These are phyloP conservation scores for Cardamine occulta DNA, from an alignment of 345 rosid species.

Conservation along the genomic window DNA sequence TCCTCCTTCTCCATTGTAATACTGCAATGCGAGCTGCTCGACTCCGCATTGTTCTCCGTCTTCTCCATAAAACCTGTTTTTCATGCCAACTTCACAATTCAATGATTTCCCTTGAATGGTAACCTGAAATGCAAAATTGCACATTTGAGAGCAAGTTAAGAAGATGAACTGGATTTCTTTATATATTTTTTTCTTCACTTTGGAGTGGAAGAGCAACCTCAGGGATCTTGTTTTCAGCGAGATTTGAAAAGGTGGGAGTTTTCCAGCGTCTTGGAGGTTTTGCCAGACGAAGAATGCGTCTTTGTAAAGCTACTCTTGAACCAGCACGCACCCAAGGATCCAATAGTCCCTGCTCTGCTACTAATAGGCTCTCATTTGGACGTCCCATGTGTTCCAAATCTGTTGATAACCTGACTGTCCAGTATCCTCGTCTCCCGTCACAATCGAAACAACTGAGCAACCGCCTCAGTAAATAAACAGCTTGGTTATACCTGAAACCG, in stretches of 20 bases:
- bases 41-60: slow-evolving; percentile 93
- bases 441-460: slow-evolving; percentile 62
- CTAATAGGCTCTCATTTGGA: slow-evolving; percentile 72
- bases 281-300: slow-evolving; percentile 77
- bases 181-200: not conserved
- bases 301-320: slow-evolving; percentile 78
- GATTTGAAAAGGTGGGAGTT: slow-evolving; percentile 66
- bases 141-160: slow-evolving; percentile 7
- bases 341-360: slow-evolving; percentile 75
- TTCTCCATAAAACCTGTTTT: slow-evolving; percentile 85
- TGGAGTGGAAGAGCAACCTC: slow-evolving; percentile 53
- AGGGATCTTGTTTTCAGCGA: slow-evolving; percentile 58
- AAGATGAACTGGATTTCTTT: not conserved
- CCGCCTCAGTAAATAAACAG: slow-evolving; percentile 58
- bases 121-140: slow-evolving; percentile 51
- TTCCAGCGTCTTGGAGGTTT: slow-evolving; percentile 99
- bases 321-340: slow-evolving; percentile 98
- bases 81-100: slow-evolving; percentile 76
- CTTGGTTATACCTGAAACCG: slow-evolving; percentile 65
- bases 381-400: slow-evolving; percentile 83
- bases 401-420: slow-evolving; percentile 88
- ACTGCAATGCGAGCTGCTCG: slow-evolving; percentile 90
- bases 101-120: slow-evolving; percentile 83
- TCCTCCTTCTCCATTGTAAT: slow-evolving; percentile 85
- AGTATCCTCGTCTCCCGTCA: slow-evolving; percentile 89